phyloP scores from a whole-genome alignment of 2,329 filamentous ascomycete genomes.

The Colletotrichum camelliae region DNA sequence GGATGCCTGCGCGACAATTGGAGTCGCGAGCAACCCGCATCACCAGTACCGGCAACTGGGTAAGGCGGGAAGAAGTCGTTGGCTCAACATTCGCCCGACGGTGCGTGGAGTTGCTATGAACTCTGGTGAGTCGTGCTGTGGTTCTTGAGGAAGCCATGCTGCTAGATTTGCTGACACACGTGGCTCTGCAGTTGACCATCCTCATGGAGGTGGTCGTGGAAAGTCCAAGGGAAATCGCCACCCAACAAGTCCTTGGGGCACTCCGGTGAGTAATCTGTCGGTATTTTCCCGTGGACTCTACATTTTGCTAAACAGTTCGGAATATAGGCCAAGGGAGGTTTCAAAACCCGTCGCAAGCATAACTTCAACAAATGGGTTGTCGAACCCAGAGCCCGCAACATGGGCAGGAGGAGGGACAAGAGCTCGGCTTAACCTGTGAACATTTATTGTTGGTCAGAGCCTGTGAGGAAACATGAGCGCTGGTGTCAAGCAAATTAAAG shows the following conservation, averaged over 20 bases:
- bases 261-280: constrained; percentile 71
- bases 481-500: background rate
- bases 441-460: background rate
- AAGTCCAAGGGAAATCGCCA: constrained; percentile 99
- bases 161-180: background rate
- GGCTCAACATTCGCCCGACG: constrained; percentile 92
- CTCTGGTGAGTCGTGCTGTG: constrained; percentile 66
- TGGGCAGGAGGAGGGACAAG: constrained; percentile 84
- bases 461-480: background rate
- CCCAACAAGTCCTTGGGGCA: constrained; percentile 96
- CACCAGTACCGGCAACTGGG: constrained; percentile 90
- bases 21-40: constrained; percentile 91
- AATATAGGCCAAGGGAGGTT: constrained; percentile 76
- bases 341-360: constrained; percentile 88
- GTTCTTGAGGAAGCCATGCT: background rate
- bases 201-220: constrained; percentile 97
- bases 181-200: constrained; percentile 75
- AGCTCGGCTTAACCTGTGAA: background rate
- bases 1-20: constrained; percentile 93
- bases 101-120: constrained; percentile 99
- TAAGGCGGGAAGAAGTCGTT: constrained; percentile 92
- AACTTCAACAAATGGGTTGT: constrained; percentile 95
- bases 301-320: constrained; percentile 31
- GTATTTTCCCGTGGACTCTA: background rate
- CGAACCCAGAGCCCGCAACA: constrained; percentile 81